phyloP scores from a whole-genome alignment of 257 asterid genomes.

The Fraxinus cuspidata region DNA sequence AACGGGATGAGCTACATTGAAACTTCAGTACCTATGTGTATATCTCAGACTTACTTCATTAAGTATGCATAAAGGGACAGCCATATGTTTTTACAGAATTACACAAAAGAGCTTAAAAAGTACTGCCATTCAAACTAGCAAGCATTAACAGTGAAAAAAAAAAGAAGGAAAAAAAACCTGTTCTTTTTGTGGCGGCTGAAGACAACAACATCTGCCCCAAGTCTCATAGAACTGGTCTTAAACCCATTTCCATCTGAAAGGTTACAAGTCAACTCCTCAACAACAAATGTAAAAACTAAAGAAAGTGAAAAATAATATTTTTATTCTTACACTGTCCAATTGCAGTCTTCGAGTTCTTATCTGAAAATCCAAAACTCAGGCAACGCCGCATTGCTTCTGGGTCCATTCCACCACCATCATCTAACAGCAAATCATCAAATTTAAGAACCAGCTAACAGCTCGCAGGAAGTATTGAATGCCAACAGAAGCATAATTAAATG shows the following conservation, averaged over 20 bases:
- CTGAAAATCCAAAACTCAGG: conserved; percentile 91
- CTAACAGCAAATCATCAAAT: conserved; percentile 43
- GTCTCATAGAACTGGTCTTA: conserved; percentile 97
- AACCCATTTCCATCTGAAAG: conserved; percentile 96
- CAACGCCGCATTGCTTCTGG: conserved; percentile 81
- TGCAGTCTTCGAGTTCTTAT: conserved; percentile 67
- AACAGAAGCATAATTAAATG: conserved; percentile 17
- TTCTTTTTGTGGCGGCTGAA: conserved; percentile 62
- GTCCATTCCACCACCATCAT: conserved; percentile 96
- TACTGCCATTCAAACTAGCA: neutral
- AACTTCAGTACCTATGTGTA: conserved; percentile 1
- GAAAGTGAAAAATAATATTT: neutral
- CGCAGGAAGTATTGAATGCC: conserved; percentile 20
- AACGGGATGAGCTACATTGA: conserved; percentile 7
- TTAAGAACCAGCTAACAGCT: conserved; percentile 21
- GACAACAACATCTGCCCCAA: conserved; percentile 88
- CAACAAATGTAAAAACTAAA: conserved; percentile 18
- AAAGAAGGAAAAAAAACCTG: conserved; percentile 46
- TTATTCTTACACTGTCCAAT: conserved; percentile 77
- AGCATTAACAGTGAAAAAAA: neutral
- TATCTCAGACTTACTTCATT: conserved; percentile 2
- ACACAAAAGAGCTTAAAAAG: neutral
- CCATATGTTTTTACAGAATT: neutral
- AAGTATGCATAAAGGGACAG: conserved; percentile 5
- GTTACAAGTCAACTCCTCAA: conserved; percentile 30